Evolutionary conservation across 495 filamentous ascomycete genomes (phyloP).

Genomic region (Xylaria longipes): DNA sequence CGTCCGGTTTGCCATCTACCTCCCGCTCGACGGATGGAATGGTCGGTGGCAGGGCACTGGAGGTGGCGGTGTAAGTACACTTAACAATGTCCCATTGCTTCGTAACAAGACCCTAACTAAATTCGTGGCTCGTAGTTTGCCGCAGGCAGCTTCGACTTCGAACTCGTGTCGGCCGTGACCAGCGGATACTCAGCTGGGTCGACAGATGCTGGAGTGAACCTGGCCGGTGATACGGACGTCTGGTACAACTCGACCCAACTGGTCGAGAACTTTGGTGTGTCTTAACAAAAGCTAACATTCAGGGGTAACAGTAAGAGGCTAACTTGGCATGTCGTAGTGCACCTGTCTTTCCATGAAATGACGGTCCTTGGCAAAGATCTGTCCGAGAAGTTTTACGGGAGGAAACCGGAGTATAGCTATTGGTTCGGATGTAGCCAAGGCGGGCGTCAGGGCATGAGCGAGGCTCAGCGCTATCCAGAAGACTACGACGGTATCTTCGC

Average conservation of each 20-base stretch:
- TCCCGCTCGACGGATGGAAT: slow-evolving; percentile 56
- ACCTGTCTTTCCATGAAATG: slow-evolving; percentile 38
- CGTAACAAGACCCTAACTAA: slow-evolving; percentile 9
- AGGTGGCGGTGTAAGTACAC: slow-evolving; percentile 53
- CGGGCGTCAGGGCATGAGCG: slow-evolving; percentile 53
- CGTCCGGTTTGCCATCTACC: slow-evolving; percentile 61
- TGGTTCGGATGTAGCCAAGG: slow-evolving; percentile 58
- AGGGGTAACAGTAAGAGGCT: slow-evolving; percentile 24
- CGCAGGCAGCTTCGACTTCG: slow-evolving; percentile 26
- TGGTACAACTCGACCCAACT: slow-evolving; percentile 28
- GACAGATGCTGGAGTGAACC: slow-evolving; percentile 41
- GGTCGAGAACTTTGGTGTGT: slow-evolving; percentile 28
- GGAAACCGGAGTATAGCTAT: slow-evolving; percentile 46
- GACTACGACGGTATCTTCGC: slow-evolving; percentile 66
- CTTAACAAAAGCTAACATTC: neutral
- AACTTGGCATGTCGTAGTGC: slow-evolving; percentile 43
- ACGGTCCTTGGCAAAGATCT: slow-evolving; percentile 43
- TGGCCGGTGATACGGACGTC: slow-evolving; percentile 38
- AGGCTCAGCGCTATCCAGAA: slow-evolving; percentile 50
- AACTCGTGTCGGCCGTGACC: slow-evolving; percentile 26
- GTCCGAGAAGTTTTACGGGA: slow-evolving; percentile 46
- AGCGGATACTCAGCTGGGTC: slow-evolving; percentile 33
- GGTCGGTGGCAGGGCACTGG: slow-evolving; percentile 64
- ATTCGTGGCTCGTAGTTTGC: slow-evolving; percentile 24
- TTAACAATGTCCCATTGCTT: slow-evolving; percentile 13